A percentile compares a stretch with the other conserved stretches of the same genome.
Conservation (phyloP, 2,329 filamentous ascomycete species). For the Scedosporium aurantiacum region DNA sequence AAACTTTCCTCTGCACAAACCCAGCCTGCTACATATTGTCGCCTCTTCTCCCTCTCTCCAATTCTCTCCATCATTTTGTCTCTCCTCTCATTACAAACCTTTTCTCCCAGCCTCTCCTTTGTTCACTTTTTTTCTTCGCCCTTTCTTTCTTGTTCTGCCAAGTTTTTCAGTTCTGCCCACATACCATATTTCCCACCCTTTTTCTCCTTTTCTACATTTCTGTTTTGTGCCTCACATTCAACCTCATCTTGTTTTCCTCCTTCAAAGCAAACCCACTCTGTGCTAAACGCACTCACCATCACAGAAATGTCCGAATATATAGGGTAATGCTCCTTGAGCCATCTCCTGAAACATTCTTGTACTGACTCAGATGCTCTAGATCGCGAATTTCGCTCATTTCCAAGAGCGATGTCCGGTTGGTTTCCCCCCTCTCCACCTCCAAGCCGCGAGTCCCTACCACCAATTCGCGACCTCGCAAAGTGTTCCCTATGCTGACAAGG, state of each 20-base stretch:
- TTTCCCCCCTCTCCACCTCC: conserved; percentile 11
- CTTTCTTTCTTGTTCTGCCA: conserved; percentile 11
- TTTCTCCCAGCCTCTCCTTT: conserved; percentile 5
- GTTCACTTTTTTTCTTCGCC: conserved; percentile 4
- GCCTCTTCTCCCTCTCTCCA: conserved; percentile 3
- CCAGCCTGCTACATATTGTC: conserved; percentile 1
- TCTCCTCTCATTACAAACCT: neutral
- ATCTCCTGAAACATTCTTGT: neutral
- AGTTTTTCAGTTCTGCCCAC: conserved; percentile 23
- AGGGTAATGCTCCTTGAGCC: conserved; percentile 28
- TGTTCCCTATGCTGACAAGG: conserved; percentile 2
- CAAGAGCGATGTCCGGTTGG: conserved; percentile 91
- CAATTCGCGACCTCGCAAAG: conserved; percentile 2
- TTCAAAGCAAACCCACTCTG: conserved; percentile 22
- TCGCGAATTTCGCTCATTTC: conserved; percentile 94
- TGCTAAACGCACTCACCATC: conserved; percentile 28
- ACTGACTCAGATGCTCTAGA: conserved; percentile 36
- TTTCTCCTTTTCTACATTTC: conserved; percentile 10
- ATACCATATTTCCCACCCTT: conserved; percentile 11
- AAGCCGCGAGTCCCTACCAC: neutral
- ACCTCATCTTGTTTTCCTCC: conserved; percentile 8
- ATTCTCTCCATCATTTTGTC: conserved; percentile 3
- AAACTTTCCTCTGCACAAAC: conserved; percentile 1
- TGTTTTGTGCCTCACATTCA: conserved; percentile 11
- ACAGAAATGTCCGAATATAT: conserved; percentile 48